Percentiles rank a stretch among this genome's conserved stretches.
Evolutionary conservation across 805 yeast genomes (phyloP).

Genomic region (Kodamaea kaohsiungensis): DNA sequence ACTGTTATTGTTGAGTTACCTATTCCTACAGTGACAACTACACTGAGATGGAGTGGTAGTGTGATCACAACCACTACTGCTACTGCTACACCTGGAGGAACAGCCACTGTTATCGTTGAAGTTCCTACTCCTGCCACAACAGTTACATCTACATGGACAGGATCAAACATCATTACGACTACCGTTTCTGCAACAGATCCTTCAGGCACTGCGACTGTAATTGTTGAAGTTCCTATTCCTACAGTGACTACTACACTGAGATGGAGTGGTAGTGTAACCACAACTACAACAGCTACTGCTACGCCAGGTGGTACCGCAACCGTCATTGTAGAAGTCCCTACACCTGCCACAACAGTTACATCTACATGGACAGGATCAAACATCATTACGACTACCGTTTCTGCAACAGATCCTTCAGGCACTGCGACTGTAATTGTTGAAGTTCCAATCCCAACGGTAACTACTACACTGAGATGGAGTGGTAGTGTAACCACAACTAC

Average conservation of each 20-base stretch:
- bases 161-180: conserved; percentile 11
- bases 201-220: conserved; percentile 23
- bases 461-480: conserved; percentile 9
- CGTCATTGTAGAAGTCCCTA: conserved; percentile 14
- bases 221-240: conserved; percentile 16
- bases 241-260: conserved; percentile 6
- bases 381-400: conserved; percentile 6
- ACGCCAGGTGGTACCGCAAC: conserved; percentile 9
- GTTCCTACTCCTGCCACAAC: conserved; percentile 14
- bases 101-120: conserved; percentile 25
- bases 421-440: conserved; percentile 25
- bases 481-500: conserved; percentile 4
- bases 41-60: too few species aligned
- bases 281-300: conserved; percentile 8
- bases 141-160: conserved; percentile 12
- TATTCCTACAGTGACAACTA: too few species aligned
- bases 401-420: conserved; percentile 13
- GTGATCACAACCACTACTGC: conserved; percentile 12
- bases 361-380: conserved; percentile 7
- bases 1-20: too few species aligned
- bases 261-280: conserved; percentile 8
- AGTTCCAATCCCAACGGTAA: conserved; percentile 9
- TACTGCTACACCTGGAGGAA: conserved; percentile 15
- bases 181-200: conserved; percentile 14
- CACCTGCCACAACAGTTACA: conserved; percentile 1